phyloP scores from a whole-genome alignment of 352 stramenopile species.

The Globisporangium rhizosaccharum region DNA sequence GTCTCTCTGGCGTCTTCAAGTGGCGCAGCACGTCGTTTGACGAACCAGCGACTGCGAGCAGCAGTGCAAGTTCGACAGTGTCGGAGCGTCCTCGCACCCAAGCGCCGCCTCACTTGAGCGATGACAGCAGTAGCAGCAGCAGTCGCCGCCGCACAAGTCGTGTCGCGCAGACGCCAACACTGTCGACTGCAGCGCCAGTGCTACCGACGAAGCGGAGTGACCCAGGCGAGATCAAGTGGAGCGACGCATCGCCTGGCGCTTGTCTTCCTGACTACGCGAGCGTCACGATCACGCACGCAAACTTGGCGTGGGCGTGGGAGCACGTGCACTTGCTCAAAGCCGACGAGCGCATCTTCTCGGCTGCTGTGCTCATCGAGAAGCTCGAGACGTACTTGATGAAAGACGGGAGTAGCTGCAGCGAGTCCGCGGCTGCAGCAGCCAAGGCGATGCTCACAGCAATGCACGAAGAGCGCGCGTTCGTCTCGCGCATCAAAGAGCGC shows the following conservation, averaged over 20 bases:
- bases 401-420: slow-evolving; percentile 9
- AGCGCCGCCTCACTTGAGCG: too few relatives aligned
- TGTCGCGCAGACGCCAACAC: background rate
- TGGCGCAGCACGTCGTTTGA: slow-evolving; percentile 31
- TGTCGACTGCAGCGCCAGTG: background rate
- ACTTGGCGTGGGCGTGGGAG: slow-evolving; percentile 67
- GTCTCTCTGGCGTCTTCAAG: slow-evolving; percentile 43
- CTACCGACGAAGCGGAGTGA: background rate
- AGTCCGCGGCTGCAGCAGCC: slow-evolving; percentile 13
- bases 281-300: slow-evolving; percentile 36
- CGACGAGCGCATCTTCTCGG: slow-evolving; percentile 72
- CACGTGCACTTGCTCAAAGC: slow-evolving; percentile 62
- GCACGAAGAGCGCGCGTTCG: slow-evolving; percentile 40
- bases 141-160: background rate
- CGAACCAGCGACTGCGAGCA: slow-evolving; percentile 5
- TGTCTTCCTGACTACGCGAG: slow-evolving; percentile 54
- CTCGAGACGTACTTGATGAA: slow-evolving; percentile 50
- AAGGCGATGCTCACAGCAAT: slow-evolving; percentile 37
- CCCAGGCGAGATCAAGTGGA: slow-evolving; percentile 14
- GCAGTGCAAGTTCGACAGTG: background rate
- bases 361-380: slow-evolving; percentile 56
- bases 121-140: slow-evolving; percentile 10
- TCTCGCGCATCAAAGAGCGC: slow-evolving; percentile 53
- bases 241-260: slow-evolving; percentile 3
- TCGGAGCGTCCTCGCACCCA: too few relatives aligned